Base-by-base conservation (phyloP, 768 basidiomycete genomes). In the Ramaria sp. region DNA sequence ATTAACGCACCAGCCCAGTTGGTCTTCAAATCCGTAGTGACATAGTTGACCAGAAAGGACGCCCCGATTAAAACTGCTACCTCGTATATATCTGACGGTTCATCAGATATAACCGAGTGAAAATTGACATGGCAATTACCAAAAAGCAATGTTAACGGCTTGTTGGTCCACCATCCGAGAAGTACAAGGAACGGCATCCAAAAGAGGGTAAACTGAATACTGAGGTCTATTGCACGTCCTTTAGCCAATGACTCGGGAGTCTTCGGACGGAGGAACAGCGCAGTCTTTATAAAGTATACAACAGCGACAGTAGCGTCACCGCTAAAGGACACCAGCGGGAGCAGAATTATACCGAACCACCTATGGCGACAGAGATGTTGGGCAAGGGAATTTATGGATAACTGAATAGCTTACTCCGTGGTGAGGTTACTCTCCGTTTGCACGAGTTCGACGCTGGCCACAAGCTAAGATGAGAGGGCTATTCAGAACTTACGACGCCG, bases 41-140 rank as follows among this genome's bases (percentile, higher is more conserved):
- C 82, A 64, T 85, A 87, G 68, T 89, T 89, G 53, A 88, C 86
- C 49, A 88, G 69, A 71, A 88, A 87, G 63, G 81, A 83, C 2
- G 84, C 74, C 1, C 80, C 84, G 3, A 89, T 65, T 34, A 88
- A 69, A 20, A 83, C 60, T 0, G 81, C 78, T 2, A 88, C 77
- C 64, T 88, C 84, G 61, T 83, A 86, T 52, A 83, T 69, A 67
- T 88, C 86, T 86, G 59, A n/a, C 2, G 54, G 30, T 13, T 17
- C 22, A 45, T 34, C 48, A 46, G 45, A 33, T 19, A 33, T 45
- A 30, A 13, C 7, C 17, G 43, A 38, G 43, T 33, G 50, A 39
- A 24, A n/a, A 34, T 37, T 15, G 46, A 17, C 54, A n/a, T 51
- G 41, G 47, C 22, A 48, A 75, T 27, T 62, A 86, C 86, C 86